Percentiles rank a stretch among this genome's conserved stretches.
Conservation (phyloP, 345 rosid species). For the Melaleuca alternifolia region DNA sequence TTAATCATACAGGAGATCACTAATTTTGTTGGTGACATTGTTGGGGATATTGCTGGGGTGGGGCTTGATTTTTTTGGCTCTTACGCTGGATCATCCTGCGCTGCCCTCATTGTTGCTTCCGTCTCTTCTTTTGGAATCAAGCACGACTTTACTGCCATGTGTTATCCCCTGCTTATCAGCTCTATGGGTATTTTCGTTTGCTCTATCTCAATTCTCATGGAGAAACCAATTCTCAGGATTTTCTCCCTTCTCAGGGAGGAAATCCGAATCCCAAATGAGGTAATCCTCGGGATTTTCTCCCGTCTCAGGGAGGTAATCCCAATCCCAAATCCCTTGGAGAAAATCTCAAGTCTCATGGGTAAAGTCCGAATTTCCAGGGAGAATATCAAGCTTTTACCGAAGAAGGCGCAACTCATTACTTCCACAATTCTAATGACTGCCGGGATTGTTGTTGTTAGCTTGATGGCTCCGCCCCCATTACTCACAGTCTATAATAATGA, state of each 20-base stretch:
- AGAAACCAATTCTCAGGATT: no score
- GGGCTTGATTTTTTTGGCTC: constrained; percentile 1
- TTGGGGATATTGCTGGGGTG: constrained; percentile 2
- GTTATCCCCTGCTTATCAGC: constrained; percentile 1
- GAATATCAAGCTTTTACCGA: not conserved
- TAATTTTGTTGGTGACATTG: not conserved
- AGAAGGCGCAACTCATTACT: not conserved
- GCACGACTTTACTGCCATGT: not conserved
- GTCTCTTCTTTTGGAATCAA: not conserved
- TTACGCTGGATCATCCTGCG: not conserved
- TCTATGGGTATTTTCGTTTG: not conserved
- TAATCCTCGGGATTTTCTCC: no score
- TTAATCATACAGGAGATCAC: not conserved
- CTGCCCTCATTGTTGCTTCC: constrained; percentile 2
- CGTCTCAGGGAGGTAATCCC: no score
- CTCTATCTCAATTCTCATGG: not conserved
- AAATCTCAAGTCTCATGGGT: not conserved
- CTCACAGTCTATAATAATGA: not conserved
- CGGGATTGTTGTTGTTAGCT: not conserved
- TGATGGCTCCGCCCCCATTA: not conserved
- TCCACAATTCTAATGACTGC: not conserved
- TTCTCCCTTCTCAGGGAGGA: no score
- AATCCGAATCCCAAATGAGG: no score
- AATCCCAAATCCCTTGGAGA: no score
- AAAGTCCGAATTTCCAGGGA: no score